Evolutionary conservation across 495 filamentous ascomycete genomes (phyloP).

Genomic region (Lasiosphaeriaceae sp.): DNA sequence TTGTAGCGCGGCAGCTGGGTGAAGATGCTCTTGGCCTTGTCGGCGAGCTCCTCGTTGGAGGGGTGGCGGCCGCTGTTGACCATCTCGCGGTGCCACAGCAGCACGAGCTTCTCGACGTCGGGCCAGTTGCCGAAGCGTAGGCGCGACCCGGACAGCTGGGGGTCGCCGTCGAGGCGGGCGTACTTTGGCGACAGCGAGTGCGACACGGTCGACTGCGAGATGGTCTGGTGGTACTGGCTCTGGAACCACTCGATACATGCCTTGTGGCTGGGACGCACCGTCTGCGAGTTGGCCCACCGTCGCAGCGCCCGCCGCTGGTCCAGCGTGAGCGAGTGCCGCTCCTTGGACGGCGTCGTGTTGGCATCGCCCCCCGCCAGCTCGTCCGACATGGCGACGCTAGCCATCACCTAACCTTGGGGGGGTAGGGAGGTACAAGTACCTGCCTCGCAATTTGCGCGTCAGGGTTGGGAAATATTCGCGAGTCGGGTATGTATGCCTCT

Average conservation of each 20-base stretch:
- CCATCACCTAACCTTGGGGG: too few species aligned
- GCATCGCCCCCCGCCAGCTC: constrained; percentile 1
- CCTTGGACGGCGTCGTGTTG: constrained; percentile 28
- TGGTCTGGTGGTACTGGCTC: constrained; percentile 46
- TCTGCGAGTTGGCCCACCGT: constrained; percentile 47
- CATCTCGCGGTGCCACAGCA: constrained; percentile 47
- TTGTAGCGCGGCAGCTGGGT: constrained; percentile 47
- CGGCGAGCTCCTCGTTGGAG: constrained; percentile 49
- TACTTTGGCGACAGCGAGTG: constrained; percentile 51
- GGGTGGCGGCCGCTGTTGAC: constrained; percentile 42
- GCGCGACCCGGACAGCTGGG: constrained; percentile 47
- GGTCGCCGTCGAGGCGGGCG: constrained; percentile 49
- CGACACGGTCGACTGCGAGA: constrained; percentile 51
- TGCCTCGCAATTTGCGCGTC: background rate
- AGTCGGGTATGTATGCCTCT: constrained; percentile 6
- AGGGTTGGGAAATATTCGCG: constrained; percentile 8
- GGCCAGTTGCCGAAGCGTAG: constrained; percentile 53
- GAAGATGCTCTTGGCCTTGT: constrained; percentile 50
- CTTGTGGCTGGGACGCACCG: constrained; percentile 46
- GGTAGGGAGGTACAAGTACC: too few species aligned
- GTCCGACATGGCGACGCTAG: constrained; percentile 13
- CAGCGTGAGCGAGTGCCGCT: constrained; percentile 49
- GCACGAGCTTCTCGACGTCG: constrained; percentile 51
- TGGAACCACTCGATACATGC: constrained; percentile 53
- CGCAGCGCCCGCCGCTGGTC: constrained; percentile 51